Evolutionary conservation across 495 filamentous ascomycete species (phyloP).

Genomic region (Penicillium angulare): DNA sequence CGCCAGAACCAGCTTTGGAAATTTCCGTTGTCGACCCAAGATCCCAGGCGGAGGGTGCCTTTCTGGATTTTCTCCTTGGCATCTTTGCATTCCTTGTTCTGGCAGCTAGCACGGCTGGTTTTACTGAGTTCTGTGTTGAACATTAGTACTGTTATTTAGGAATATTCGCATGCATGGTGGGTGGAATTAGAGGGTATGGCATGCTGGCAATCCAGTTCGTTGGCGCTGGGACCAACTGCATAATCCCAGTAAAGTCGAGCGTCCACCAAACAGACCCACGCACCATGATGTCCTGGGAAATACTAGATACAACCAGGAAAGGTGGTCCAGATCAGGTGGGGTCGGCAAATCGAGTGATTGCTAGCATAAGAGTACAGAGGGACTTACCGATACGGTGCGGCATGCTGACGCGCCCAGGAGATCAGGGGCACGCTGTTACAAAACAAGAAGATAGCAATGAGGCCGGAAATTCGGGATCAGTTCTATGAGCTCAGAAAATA

Average conservation of each 20-base stretch:
- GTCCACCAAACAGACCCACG: too few species aligned
- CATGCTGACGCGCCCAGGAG: neutral
- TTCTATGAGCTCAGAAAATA: neutral
- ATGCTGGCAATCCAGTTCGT: neutral
- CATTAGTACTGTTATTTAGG: constrained; percentile 11
- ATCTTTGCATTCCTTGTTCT: constrained; percentile 65
- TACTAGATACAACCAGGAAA: neutral
- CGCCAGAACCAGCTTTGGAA: constrained; percentile 62
- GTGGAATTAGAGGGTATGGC: neutral
- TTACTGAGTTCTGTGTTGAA: constrained; percentile 54
- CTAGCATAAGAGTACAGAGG: neutral
- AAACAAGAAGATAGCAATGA: neutral
- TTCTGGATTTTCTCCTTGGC: constrained; percentile 67
- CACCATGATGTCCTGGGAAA: too few species aligned
- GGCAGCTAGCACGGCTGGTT: constrained; percentile 64
- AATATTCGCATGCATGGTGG: neutral
- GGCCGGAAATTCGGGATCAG: neutral
- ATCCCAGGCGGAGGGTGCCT: constrained; percentile 69
- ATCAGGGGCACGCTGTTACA: neutral
- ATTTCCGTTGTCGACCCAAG: constrained; percentile 55
- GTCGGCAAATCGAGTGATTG: neutral
- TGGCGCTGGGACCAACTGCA: neutral
- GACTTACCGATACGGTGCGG: constrained; percentile 24
- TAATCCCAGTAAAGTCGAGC: neutral
- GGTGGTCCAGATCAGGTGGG: neutral